These are phyloP conservation scores for Salix viminalis DNA, from an alignment of 345 rosid genomes.

Conservation along the genomic window DNA sequence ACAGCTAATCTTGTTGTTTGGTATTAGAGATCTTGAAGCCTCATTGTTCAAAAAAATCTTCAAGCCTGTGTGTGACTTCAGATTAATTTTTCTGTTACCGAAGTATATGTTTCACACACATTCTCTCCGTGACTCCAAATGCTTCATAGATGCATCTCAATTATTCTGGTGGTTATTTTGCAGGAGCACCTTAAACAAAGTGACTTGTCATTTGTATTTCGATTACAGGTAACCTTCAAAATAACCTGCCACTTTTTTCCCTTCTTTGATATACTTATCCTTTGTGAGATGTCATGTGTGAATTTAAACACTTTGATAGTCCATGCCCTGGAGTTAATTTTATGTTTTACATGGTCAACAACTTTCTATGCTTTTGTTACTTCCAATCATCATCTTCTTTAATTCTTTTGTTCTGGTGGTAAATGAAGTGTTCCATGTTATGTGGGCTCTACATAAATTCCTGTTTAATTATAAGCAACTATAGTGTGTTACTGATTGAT, in stretches of 20 bases:
- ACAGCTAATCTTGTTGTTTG: too few species aligned
- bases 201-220: constrained; percentile 84
- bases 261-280: neutral
- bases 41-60: too few species aligned
- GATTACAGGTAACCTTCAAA: constrained; percentile 67
- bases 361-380: neutral
- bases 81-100: too few species aligned
- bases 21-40: too few species aligned
- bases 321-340: neutral
- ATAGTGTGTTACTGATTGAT: neutral
- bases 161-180: constrained; percentile 25
- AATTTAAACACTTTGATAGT: neutral
- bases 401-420: neutral
- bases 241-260: neutral
- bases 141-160: neutral
- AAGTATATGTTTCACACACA: too few species aligned
- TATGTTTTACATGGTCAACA: neutral
- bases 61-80: too few species aligned
- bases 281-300: neutral
- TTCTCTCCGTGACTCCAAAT: too few species aligned
- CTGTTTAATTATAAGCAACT: neutral
- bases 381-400: too few species aligned
- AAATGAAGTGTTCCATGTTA: neutral
- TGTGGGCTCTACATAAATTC: neutral
- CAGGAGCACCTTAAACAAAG: constrained; percentile 93